phyloP scores from a whole-genome alignment of 2,329 filamentous ascomycete species.

The Tolypocladium pustulatum region DNA sequence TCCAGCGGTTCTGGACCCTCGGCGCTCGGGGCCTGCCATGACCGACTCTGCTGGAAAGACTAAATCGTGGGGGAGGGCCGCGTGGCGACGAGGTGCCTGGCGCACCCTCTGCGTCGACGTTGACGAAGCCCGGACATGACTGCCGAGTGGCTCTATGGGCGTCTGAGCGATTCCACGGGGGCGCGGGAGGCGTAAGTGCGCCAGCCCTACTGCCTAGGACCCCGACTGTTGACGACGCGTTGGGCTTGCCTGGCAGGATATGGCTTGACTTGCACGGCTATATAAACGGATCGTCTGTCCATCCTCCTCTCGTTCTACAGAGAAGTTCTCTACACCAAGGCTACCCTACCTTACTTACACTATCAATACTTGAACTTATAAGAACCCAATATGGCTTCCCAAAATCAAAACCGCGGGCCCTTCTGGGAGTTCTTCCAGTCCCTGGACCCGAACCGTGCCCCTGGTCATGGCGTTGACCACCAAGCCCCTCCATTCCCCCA shows the following conservation, averaged over 20 bases:
- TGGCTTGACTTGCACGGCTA: background rate
- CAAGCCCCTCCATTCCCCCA: constrained; percentile 12
- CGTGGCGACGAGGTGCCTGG: background rate
- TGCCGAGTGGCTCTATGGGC: background rate
- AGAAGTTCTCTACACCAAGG: background rate
- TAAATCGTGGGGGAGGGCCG: background rate
- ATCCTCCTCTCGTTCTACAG: background rate
- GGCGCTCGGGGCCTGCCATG: background rate
- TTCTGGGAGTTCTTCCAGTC: constrained; percentile 26
- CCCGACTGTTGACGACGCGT: background rate
- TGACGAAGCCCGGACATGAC: background rate
- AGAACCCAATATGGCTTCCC: constrained; percentile 12
- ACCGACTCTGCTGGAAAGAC: background rate
- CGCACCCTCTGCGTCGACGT: background rate
- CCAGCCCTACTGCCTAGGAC: background rate
- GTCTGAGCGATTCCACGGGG: background rate
- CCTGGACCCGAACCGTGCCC: constrained; percentile 17
- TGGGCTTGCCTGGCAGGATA: background rate
- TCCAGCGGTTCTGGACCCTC: background rate
- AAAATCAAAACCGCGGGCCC: constrained; percentile 7
- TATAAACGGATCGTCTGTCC: background rate
- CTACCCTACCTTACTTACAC: background rate
- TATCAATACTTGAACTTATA: background rate
- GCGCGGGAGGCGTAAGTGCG: background rate
- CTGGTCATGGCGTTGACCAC: constrained; percentile 28